Evolutionary conservation across 2,329 filamentous ascomycete species (phyloP), one percentile per base, ranked within the genome.

Genomic region (Pseudocercospora crystallina): DNA sequence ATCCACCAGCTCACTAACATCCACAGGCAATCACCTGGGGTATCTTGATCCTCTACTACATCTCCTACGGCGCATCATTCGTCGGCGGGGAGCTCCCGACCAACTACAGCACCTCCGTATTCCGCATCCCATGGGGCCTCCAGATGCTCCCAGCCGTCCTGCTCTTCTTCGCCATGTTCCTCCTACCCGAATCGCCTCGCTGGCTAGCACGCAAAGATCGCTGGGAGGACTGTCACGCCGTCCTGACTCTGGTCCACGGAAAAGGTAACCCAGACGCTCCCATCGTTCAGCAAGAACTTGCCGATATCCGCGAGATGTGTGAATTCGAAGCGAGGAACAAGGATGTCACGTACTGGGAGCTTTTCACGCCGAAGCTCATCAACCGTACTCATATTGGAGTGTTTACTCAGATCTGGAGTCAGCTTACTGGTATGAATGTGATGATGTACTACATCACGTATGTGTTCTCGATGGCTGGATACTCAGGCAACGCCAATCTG

Each of bases 341-440:
- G 8, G 78, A 90, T 57, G 85, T 88, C n/a, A 81, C 80, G 5
- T 88, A 87, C 65, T 59, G 81, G 2, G 87, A 91, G 64, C 77
- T 92, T 0, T 79, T 92, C 71, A 80, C 78, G 60, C 86, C 86
- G 1, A 73, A 73, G 13, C 87, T 87, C 82, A 75, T 88, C 64
- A 85, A 88, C 71, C 79, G 86, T 29, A 86, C 85, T 10, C 74
- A 84, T 58, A 84, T 87, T 55, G 86, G 84, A 58, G 64, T 89
- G 44, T 87, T 86, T 65, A 85, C 77, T 1, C 86, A 89, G 70
- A 83, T 89, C 59, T 87, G 85, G 86, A 82, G 79, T 10, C 85
- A 89, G 65, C 69, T 89, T 42, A 87, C 84, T 0, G 86, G 86
- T 20, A 88, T 87, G 85, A 89, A 88, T 62, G 84, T 82, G 26